These are phyloP conservation scores for Suillus clintonianus DNA, from an alignment of 768 basidiomycete species.

Conservation along the genomic window DNA sequence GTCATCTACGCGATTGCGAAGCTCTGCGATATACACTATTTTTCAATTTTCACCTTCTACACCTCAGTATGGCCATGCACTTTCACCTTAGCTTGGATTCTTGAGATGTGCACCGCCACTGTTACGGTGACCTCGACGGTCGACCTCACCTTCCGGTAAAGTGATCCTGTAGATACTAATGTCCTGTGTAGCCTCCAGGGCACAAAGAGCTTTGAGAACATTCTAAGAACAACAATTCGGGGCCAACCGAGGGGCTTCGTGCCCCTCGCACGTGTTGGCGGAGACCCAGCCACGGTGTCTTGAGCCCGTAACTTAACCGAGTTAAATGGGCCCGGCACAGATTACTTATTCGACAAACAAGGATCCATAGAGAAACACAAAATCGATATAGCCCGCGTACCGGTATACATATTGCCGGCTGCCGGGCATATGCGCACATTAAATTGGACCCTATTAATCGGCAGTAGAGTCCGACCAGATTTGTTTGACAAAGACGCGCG, in stretches of 20 bases:
- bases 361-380: background rate
- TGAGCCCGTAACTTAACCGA: background rate
- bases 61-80: too few relatives aligned
- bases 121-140: background rate
- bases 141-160: background rate
- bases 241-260: background rate
- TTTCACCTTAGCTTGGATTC: background rate
- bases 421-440: too few relatives aligned
- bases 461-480: background rate
- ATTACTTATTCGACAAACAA: too few relatives aligned
- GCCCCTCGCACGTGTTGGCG: background rate
- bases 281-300: background rate
- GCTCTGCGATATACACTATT: background rate
- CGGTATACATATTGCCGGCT: too few relatives aligned
- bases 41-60: background rate
- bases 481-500: background rate
- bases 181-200: background rate
- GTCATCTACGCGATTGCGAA: background rate
- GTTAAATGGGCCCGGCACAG: background rate
- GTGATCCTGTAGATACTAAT: background rate
- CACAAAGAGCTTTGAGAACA: too few relatives aligned
- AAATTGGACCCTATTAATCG: background rate
- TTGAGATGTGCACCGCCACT: background rate
- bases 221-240: background rate
- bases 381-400: too few relatives aligned